A percentile compares a stretch with the other conserved stretches of the same genome.
Evolutionary conservation across 2,329 filamentous ascomycete genomes (phyloP).

Genomic region (Uncinocarpus reesii): DNA sequence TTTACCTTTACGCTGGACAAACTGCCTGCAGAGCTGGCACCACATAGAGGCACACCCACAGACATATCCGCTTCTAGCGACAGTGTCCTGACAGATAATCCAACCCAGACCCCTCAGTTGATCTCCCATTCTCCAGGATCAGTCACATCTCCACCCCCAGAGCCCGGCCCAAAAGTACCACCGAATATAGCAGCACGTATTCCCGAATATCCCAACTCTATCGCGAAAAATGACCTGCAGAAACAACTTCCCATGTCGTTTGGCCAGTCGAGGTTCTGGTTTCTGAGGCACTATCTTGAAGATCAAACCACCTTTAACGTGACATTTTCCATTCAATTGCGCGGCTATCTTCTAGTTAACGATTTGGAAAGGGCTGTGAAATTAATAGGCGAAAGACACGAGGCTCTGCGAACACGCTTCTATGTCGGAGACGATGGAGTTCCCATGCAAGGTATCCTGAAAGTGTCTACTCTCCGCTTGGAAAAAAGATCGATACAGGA

Average conservation of each 20-base stretch:
- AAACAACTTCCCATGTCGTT: conserved; percentile 25
- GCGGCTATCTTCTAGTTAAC: conserved; percentile 25
- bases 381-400: conserved; percentile 24
- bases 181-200: background rate
- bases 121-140: background rate
- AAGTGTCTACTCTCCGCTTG: background rate
- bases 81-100: background rate
- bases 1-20: background rate
- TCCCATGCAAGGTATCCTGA: conserved; percentile 7
- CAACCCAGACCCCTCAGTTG: background rate
- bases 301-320: conserved; percentile 37
- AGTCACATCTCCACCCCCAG: background rate
- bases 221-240: background rate
- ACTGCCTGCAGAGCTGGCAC: background rate
- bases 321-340: conserved; percentile 25
- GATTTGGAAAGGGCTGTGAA: conserved; percentile 29
- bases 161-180: background rate
- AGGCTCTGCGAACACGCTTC: conserved; percentile 28
- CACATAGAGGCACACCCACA: background rate
- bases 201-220: background rate
- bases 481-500: background rate
- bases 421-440: conserved; percentile 19
- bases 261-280: conserved; percentile 34
- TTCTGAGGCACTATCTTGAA: conserved; percentile 16
- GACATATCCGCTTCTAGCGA: background rate